Base-by-base conservation (phyloP, 2,329 filamentous ascomycete genomes). In the Pseudopithomyces chartarum region DNA sequence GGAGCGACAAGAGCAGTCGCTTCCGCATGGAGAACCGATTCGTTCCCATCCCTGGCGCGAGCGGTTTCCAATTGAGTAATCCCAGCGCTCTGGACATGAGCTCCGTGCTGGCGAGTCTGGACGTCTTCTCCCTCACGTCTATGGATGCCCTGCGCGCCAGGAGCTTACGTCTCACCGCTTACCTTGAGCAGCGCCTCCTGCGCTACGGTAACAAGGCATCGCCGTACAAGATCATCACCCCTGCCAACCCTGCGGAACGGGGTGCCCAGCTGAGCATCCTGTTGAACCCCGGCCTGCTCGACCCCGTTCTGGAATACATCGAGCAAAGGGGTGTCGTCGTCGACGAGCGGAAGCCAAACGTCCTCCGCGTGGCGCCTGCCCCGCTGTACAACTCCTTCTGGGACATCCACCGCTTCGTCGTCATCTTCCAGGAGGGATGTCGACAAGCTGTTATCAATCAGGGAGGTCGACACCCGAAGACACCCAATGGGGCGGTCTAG, bases 1-100 rank as follows among this genome's bases (percentile, higher is more conserved):
- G 92, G 50, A 88, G 87, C 52, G 89, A 92, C 76, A 92, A 92
- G 76, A 76, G 79, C 47, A 86, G 86, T 33, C 83, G 92, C 13
- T 96, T 97, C 79, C 82, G 86, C 63, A 97, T 97, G 92, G 86
- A 88, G 55, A 94, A 92, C 76, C 80, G 78, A 73, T 96, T 96
- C 76, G 80, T 87, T 39, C 91, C 92, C 3, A 90, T 90, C 7
- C 79, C 85, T 2, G 92, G 93, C 38, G 93, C 92, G 0, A 86
- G 83, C 33, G 92, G 92, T 3, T 97, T 87, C 76, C 91, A 96
- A 75, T 75, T 94, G n/a, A 91, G 88, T 49, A 97, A 97, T 73
- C 91, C 90, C 1, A 91, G 87, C 0, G 90, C 88, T 11, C 80
- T 95, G 6, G 91, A 96, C 67, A 83, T 93, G 44, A 90, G 89